phyloP scores from a whole-genome alignment of 805 yeast species.

The Candida dajiaensis region DNA sequence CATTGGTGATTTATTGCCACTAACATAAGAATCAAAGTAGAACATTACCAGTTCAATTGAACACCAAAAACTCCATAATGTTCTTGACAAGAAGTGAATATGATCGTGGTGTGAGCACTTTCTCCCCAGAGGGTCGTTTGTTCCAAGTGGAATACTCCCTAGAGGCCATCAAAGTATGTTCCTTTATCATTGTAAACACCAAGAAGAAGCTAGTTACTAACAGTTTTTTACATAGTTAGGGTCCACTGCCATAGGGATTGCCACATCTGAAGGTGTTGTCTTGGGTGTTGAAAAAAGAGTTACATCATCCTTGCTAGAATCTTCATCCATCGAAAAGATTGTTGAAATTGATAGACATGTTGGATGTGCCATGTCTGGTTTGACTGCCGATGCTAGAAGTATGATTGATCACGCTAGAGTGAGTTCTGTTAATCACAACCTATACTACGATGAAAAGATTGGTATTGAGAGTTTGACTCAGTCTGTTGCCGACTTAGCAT shows the following conservation, averaged over 20 bases:
- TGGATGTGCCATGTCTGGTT: slow-evolving; percentile 98
- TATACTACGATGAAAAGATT: slow-evolving; percentile 88
- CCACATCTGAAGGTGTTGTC: slow-evolving; percentile 92
- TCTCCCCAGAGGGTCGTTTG: slow-evolving; percentile 97
- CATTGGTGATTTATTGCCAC: not conserved
- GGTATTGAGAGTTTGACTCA: slow-evolving; percentile 93
- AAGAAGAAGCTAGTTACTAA: slow-evolving; percentile 1
- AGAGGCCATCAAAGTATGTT: slow-evolving; percentile 82
- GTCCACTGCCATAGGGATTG: slow-evolving; percentile 97
- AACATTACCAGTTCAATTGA: not conserved
- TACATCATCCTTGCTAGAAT: slow-evolving; percentile 84
- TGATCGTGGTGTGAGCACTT: slow-evolving; percentile 97
- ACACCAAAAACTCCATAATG: slow-evolving; percentile 40
- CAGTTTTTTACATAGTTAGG: slow-evolving; percentile 41
- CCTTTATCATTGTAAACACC: not conserved
- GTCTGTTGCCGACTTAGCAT: slow-evolving; percentile 92
- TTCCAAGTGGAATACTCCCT: slow-evolving; percentile 97
- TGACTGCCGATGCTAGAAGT: slow-evolving; percentile 97
- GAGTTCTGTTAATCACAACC: slow-evolving; percentile 75
- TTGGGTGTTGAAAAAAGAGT: slow-evolving; percentile 97
- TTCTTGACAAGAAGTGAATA: slow-evolving; percentile 98
- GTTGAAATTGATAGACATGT: slow-evolving; percentile 91
- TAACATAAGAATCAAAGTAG: not conserved
- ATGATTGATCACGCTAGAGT: slow-evolving; percentile 99
- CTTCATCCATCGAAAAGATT: slow-evolving; percentile 91